These are phyloP conservation scores for Paraleonurus japonicus DNA, from an alignment of 257 asterid species.

Conservation along the genomic window DNA sequence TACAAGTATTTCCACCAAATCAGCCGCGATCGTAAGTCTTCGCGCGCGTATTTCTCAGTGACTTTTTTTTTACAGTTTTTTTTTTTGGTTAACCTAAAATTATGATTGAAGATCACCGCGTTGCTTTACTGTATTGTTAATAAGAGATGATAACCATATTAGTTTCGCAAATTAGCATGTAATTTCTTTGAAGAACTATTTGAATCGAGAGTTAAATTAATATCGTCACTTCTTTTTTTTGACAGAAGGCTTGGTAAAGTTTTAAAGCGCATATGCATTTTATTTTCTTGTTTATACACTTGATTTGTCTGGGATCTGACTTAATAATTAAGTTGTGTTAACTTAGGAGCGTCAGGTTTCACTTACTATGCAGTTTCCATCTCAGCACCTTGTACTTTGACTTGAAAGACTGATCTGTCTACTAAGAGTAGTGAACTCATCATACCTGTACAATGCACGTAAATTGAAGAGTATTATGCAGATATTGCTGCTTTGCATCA, in stretches of 20 bases:
- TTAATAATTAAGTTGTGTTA: not conserved
- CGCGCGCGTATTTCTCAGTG: conserved; percentile 2
- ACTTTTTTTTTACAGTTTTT: too few relatives aligned
- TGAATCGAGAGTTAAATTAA: not conserved
- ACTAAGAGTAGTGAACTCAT: not conserved
- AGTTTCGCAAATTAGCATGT: not conserved
- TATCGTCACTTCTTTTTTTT: not conserved
- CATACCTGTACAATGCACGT: not conserved
- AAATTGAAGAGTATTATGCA: not conserved
- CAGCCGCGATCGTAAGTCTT: conserved; percentile 73
- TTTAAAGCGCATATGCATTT: not conserved
- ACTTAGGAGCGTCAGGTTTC: not conserved
- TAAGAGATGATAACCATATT: not conserved
- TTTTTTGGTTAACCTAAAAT: not conserved
- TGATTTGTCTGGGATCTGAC: not conserved
- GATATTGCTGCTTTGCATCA: not conserved
- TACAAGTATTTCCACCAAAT: conserved; percentile 68
- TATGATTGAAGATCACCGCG: not conserved
- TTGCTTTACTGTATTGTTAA: not conserved
- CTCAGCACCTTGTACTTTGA: not conserved
- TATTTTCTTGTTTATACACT: not conserved
- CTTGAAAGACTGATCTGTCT: not conserved
- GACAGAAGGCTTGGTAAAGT: not conserved
- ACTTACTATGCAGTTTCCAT: not conserved
- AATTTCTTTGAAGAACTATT: not conserved